Conservation (phyloP, 129 eudicot genomes). For the Lactuca sativa region DNA sequence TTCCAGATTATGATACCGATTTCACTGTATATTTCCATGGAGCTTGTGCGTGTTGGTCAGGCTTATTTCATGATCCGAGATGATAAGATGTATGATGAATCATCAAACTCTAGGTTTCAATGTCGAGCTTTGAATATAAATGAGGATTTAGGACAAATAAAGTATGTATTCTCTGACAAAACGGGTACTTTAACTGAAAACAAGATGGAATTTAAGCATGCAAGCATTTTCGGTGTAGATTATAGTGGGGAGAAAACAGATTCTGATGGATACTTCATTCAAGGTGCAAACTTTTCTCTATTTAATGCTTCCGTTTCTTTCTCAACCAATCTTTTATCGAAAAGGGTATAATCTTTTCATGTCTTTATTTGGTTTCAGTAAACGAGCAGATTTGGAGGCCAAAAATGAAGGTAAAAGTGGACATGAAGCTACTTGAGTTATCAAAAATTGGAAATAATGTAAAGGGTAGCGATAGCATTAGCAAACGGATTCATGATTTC, state of each 20-base stretch:
- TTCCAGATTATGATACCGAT: constrained; percentile 98
- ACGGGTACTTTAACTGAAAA: constrained; percentile 97
- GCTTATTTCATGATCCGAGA: constrained; percentile 94
- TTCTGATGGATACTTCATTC: constrained; percentile 43
- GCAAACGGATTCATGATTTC: constrained; percentile 60
- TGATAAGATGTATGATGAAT: constrained; percentile 57
- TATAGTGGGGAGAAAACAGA: constrained; percentile 47
- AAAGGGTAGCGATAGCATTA: constrained; percentile 44
- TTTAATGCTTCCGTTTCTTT: neutral
- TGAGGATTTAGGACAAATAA: constrained; percentile 96
- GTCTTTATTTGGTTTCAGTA: constrained; percentile 43
- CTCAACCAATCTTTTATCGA: constrained; percentile 8
- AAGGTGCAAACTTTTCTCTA: constrained; percentile 49
- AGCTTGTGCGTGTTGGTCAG: constrained; percentile 98
- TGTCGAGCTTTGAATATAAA: constrained; percentile 95
- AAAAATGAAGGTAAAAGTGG: constrained; percentile 76
- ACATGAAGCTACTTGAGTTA: constrained; percentile 53
- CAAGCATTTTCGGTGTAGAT: constrained; percentile 81
- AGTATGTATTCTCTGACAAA: constrained; percentile 91
- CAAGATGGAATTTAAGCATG: constrained; percentile 96
- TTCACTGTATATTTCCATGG: constrained; percentile 96
- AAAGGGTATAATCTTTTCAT: constrained; percentile 8
- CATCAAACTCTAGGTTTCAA: constrained; percentile 73
- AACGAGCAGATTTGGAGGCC: constrained; percentile 78
- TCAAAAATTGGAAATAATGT: constrained; percentile 44